phyloP scores from a whole-genome alignment of 2,329 filamentous ascomycete species.

The Fusarium chlamydosporum region DNA sequence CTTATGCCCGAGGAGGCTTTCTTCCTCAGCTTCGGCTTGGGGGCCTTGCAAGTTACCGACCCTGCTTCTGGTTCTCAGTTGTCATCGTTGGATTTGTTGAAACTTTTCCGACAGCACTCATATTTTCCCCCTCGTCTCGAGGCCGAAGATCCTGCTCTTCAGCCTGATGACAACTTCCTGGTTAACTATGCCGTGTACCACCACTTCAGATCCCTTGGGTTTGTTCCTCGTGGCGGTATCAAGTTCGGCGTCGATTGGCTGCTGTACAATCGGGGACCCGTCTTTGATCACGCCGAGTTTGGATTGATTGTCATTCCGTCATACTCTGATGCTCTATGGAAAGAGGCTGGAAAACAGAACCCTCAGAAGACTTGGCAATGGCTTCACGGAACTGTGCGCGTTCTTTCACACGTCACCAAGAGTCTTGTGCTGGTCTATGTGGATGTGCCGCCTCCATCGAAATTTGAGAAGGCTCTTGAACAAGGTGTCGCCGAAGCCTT shows the following conservation, averaged over 20 bases:
- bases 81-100: conserved; percentile 70
- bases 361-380: conserved; percentile 77
- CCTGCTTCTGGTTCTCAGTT: conserved; percentile 62
- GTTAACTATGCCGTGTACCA: conserved; percentile 92
- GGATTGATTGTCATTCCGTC: conserved; percentile 87
- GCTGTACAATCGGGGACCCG: conserved; percentile 92
- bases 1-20: conserved; percentile 91
- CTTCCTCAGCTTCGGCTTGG: conserved; percentile 87
- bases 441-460: conserved; percentile 81
- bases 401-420: conserved; percentile 91
- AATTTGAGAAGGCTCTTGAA: conserved; percentile 60
- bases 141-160: conserved; percentile 60
- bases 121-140: conserved; percentile 72
- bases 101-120: conserved; percentile 76
- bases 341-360: conserved; percentile 65
- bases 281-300: conserved; percentile 96
- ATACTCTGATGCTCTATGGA: conserved; percentile 83
- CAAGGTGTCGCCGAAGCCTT: conserved; percentile 74
- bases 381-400: conserved; percentile 90
- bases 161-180: conserved; percentile 86
- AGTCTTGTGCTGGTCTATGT: conserved; percentile 92
- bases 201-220: conserved; percentile 94
- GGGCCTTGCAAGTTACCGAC: conserved; percentile 75
- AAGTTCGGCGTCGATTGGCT: conserved; percentile 97
- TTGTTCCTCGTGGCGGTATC: conserved; percentile 91